These are phyloP conservation scores for Penicillium nordicum DNA, from an alignment of 2,329 filamentous ascomycete species.

Conservation along the genomic window DNA sequence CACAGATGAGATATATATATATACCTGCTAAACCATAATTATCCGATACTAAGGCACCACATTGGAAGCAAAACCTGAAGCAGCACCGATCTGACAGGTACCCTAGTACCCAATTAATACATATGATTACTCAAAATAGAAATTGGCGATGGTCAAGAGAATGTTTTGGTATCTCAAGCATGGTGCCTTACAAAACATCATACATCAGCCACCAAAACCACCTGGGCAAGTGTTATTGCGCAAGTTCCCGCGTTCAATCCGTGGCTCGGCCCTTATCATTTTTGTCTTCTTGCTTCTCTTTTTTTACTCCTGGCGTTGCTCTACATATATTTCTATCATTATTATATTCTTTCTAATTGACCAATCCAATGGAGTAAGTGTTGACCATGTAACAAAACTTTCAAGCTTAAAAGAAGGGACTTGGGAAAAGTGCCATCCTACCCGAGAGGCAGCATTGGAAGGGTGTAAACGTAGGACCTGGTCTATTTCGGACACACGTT, in stretches of 20 bases:
- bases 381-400: background rate
- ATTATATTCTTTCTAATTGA: background rate
- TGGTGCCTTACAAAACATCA: background rate
- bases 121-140: background rate
- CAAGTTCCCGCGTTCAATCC: too few relatives aligned
- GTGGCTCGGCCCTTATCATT: background rate
- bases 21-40: background rate
- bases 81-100: background rate
- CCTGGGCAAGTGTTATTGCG: too few relatives aligned
- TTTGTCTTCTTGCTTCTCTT: background rate
- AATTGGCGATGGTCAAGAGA: background rate
- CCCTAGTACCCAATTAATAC: background rate
- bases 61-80: background rate
- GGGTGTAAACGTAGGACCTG: background rate
- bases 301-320: background rate
- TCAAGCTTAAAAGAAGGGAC: background rate
- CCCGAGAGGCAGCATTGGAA: background rate
- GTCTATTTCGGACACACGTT: background rate
- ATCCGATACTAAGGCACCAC: background rate
- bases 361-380: background rate
- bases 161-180: background rate
- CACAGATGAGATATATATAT: conserved; percentile 2
- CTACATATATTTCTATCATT: background rate
- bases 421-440: background rate
- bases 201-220: background rate